A percentile compares a stretch with the other conserved stretches of the same genome.
These are phyloP conservation scores for Blastobotrys malaysiensis DNA, from an alignment of 1,139 yeast species.

Conservation along the genomic window DNA sequence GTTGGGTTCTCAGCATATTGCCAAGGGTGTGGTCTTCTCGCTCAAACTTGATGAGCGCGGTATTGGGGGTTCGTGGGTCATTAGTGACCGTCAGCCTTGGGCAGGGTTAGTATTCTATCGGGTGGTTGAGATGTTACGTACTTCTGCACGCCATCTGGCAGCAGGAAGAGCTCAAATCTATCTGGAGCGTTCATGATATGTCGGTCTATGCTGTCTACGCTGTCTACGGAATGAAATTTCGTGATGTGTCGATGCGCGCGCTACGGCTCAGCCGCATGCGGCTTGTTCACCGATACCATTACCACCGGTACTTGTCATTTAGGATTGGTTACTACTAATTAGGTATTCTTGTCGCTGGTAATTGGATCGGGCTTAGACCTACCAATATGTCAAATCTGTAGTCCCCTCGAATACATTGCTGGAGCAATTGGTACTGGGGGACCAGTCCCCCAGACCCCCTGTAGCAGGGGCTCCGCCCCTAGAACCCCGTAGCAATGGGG, in stretches of 20 bases:
- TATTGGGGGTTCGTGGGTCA: constrained; percentile 92
- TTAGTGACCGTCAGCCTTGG: constrained; percentile 82
- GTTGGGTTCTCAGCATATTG: constrained; percentile 78
- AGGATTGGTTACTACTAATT: too few species aligned
- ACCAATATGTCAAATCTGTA: too few species aligned
- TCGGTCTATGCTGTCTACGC: background rate
- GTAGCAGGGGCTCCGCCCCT: too few species aligned
- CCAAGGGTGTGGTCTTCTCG: constrained; percentile 98
- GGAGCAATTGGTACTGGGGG: too few species aligned
- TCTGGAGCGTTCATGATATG: constrained; percentile 91
- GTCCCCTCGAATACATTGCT: too few species aligned
- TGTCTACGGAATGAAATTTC: background rate
- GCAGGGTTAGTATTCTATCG: background rate
- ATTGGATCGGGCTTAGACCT: too few species aligned
- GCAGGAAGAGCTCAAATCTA: constrained; percentile 88
- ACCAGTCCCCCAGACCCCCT: too few species aligned
- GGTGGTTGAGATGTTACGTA: constrained; percentile 17
- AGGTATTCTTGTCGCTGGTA: too few species aligned
- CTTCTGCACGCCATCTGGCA: constrained; percentile 93
- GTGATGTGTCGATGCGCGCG: background rate
- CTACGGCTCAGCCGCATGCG: background rate
- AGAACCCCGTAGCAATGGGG: too few species aligned
- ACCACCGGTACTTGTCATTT: too few species aligned
- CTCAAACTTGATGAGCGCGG: constrained; percentile 86
- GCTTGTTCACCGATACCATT: background rate